These are phyloP conservation scores for Coniochaeta sp. DNA, from an alignment of 2,329 filamentous ascomycete species.

Conservation along the genomic window DNA sequence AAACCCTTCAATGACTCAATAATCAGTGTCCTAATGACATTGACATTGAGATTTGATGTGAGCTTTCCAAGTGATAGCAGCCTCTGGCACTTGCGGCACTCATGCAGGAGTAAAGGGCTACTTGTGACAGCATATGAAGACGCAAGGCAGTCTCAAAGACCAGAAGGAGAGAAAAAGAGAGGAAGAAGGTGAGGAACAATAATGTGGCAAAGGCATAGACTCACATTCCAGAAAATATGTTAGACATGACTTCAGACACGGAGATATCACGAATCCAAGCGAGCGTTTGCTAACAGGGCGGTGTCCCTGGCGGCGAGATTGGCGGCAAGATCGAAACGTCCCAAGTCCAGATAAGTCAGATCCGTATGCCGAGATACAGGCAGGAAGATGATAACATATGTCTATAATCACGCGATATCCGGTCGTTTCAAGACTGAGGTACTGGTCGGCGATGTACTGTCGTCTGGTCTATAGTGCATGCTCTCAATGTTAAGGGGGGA, in stretches of 20 bases:
- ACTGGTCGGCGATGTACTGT: background rate
- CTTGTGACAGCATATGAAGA: background rate
- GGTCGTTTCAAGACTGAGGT: background rate
- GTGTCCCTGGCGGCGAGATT: background rate
- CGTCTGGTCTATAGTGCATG: background rate
- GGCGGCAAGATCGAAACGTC: background rate
- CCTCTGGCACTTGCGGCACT: background rate
- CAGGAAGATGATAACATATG: too few relatives aligned
- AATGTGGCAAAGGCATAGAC: constrained; percentile 3
- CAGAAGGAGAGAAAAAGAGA: background rate
- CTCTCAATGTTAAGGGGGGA: background rate
- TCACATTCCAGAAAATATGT: constrained; percentile 23
- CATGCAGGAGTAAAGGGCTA: background rate
- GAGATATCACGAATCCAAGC: background rate
- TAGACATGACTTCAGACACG: constrained; percentile 15
- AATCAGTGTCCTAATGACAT: background rate
- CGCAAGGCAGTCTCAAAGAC: background rate
- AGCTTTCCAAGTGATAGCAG: background rate
- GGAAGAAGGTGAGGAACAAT: background rate
- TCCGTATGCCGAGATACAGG: too few relatives aligned
- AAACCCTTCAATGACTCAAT: too few relatives aligned
- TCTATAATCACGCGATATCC: background rate
- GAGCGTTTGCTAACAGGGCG: background rate
- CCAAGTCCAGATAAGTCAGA: background rate
- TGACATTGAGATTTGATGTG: background rate